Conservation (phyloP, 1,139 yeast genomes). For the Protomyces gravidus region DNA sequence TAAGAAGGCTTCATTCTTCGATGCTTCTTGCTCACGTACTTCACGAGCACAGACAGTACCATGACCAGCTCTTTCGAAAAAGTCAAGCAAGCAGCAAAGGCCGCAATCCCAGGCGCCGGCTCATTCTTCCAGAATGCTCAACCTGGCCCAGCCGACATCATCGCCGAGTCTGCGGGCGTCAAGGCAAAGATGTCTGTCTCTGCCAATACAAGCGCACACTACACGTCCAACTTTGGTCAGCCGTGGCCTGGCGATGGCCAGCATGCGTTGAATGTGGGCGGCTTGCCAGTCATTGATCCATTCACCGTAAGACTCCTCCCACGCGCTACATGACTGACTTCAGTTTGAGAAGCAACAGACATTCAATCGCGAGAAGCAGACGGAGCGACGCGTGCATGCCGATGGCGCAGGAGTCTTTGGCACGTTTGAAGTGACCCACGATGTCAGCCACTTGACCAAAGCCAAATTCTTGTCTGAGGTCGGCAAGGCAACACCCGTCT, state of each 20-base stretch:
- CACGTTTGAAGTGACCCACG: constrained; percentile 54
- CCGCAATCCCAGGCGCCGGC: not conserved
- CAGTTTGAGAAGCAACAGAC: constrained; percentile 27
- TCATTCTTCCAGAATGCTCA: constrained; percentile 12
- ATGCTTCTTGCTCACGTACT: not conserved
- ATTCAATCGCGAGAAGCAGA: constrained; percentile 44
- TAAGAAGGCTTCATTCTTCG: not conserved
- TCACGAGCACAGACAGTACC: not conserved
- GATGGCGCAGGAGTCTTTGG: constrained; percentile 63
- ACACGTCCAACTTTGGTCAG: constrained; percentile 17
- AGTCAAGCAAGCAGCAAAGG: not conserved
- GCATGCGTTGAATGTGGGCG: constrained; percentile 25
- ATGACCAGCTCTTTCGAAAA: not conserved
- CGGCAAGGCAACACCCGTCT: constrained; percentile 49
- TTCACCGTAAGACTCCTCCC: not conserved
- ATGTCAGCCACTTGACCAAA: constrained; percentile 50
- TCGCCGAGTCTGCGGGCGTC: constrained; percentile 21
- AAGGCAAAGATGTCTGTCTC: not conserved
- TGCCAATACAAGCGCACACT: constrained; percentile 5
- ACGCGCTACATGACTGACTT: constrained; percentile 3
- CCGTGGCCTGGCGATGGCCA: constrained; percentile 24
- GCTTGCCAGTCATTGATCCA: constrained; percentile 11
- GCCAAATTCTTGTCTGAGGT: constrained; percentile 49
- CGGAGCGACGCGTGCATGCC: constrained; percentile 61
- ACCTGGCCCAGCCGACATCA: constrained; percentile 23